phyloP scores from a whole-genome alignment of 1,284 basidiomycete species.

The Ustilago tritici region DNA sequence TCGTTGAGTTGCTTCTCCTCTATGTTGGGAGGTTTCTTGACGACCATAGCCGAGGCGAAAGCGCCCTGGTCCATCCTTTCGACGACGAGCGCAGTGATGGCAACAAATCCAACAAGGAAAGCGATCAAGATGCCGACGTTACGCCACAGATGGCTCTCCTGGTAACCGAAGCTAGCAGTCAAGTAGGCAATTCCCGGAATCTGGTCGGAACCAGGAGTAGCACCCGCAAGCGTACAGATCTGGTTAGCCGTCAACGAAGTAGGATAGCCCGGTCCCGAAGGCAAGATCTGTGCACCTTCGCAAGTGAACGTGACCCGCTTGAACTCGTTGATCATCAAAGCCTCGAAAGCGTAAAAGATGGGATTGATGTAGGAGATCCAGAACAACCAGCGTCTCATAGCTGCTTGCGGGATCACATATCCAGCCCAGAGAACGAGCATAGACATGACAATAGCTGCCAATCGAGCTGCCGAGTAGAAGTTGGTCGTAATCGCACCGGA shows the following conservation, averaged over 20 bases:
- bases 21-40: constrained; percentile 55
- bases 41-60: constrained; percentile 64
- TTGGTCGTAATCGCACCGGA: constrained; percentile 56
- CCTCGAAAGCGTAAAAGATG: constrained; percentile 82
- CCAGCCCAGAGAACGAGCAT: constrained; percentile 58
- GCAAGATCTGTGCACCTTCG: constrained; percentile 47
- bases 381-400: constrained; percentile 89
- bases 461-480: constrained; percentile 55
- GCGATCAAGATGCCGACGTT: constrained; percentile 72
- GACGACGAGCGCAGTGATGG: constrained; percentile 54
- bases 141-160: constrained; percentile 72
- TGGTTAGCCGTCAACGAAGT: constrained; percentile 42
- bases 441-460: constrained; percentile 61
- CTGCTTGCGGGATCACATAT: constrained; percentile 62
- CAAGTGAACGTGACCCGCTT: constrained; percentile 53
- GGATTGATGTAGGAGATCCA: constrained; percentile 73
- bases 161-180: constrained; percentile 76
- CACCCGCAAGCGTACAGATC: constrained; percentile 72
- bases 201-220: constrained; percentile 68
- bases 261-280: constrained; percentile 44
- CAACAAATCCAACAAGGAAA: constrained; percentile 60
- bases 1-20: constrained; percentile 50
- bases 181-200: constrained; percentile 73
- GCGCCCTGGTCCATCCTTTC: constrained; percentile 55
- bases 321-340: constrained; percentile 74